Evolutionary conservation across 1,284 basidiomycete species (phyloP).

Genomic region (Apiotrichum siamense): DNA sequence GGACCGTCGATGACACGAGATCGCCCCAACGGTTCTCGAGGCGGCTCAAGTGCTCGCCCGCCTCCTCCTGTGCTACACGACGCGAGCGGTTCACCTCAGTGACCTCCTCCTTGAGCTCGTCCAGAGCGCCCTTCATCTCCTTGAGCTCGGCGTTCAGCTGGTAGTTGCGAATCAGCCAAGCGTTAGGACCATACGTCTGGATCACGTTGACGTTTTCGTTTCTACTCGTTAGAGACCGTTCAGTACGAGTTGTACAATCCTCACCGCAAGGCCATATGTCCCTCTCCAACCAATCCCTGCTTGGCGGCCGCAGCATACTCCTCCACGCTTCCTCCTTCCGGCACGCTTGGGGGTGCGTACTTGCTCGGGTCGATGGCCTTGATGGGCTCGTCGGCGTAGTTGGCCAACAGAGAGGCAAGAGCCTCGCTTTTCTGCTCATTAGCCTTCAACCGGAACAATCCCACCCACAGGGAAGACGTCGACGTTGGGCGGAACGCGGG

Average conservation of each 20-base stretch:
- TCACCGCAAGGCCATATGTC: constrained; percentile 80
- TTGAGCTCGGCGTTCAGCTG: constrained; percentile 71
- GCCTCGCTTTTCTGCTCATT: constrained; percentile 28
- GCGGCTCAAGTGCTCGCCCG: constrained; percentile 38
- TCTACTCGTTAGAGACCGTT: constrained; percentile 48
- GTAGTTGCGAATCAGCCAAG: constrained; percentile 87
- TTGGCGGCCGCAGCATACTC: constrained; percentile 72
- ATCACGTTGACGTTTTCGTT: constrained; percentile 78
- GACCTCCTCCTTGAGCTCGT: constrained; percentile 65
- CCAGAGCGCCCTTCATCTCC: constrained; percentile 64
- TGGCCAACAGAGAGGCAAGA: constrained; percentile 63
- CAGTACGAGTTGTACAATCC: constrained; percentile 21
- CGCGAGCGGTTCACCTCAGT: constrained; percentile 78
- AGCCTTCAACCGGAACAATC: constrained; percentile 1
- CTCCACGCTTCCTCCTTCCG: constrained; percentile 59
- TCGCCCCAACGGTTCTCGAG: constrained; percentile 45
- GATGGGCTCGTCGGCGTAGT: constrained; percentile 55
- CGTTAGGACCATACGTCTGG: constrained; percentile 81
- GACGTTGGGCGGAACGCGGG: constrained; percentile 62
- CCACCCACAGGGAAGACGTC: constrained; percentile 46
- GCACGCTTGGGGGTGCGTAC: constrained; percentile 65
- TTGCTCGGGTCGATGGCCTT: constrained; percentile 69
- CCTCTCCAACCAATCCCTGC: constrained; percentile 77
- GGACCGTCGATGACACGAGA: constrained; percentile 40
- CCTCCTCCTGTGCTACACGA: constrained; percentile 58